Evolutionary conservation across 2,329 filamentous ascomycete species (phyloP), one percentile per base, ranked within the genome.

Genomic region (Cryphonectria nitschkei): DNA sequence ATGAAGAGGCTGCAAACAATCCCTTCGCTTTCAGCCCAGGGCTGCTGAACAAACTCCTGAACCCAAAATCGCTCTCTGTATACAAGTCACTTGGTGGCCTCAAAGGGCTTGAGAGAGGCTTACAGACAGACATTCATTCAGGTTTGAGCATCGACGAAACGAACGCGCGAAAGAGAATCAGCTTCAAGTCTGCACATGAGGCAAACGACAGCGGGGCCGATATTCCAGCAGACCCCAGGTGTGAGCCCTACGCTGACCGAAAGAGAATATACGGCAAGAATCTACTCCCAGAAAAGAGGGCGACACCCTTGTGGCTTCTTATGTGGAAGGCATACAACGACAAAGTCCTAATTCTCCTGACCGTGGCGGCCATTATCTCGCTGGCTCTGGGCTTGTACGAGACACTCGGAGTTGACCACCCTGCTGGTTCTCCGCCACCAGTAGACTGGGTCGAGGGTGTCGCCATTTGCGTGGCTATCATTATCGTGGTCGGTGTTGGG

Each of bases 31-130:
- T 91, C 75, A 87, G 89, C 0, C 90, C 90, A 13, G 92, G 92
- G 32, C 91, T 92, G 75, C 81, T 93, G 76, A 89, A 88, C 72
- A 95, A 94, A 80, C 82, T 95, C n/a, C 83, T 93, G 65, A 94
- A 94, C 73, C 92, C 92, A 0, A 95, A 95, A 80, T 94, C 86
- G 75, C 82, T 93, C 70, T 84, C 87, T 22, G 92, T 92, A 2
- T 93, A 94, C 72, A 88, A 91, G 75, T 91, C 91, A 3, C 80
- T 95, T 1, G 93, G 93, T 67, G 93, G 93, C 60, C 78, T 95
- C 11, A 82, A 81, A 29, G 93, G 93, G 2, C 78, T 95, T n/a
- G 92, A 93, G 77, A 92, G 89, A 75, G 93, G 92, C 0, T 78
- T 95, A 13, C 84, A 89, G 68, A 90, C 91, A 1, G 83, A 93